These are phyloP conservation scores for Lignosus rhinocerotis DNA, from an alignment of 1,284 basidiomycete genomes.

Conservation along the genomic window DNA sequence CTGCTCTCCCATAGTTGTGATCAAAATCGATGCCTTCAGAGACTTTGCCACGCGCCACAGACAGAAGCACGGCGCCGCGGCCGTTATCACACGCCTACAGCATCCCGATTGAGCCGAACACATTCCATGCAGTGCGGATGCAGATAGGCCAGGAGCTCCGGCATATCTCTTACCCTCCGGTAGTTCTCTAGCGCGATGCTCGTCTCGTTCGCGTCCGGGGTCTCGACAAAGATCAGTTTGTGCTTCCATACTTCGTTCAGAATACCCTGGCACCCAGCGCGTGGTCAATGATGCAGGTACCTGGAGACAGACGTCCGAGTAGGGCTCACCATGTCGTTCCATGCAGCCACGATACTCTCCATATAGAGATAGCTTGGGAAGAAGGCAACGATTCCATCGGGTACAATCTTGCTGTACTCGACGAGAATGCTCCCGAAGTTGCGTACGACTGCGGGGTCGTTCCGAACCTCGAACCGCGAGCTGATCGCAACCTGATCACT, in stretches of 20 bases:
- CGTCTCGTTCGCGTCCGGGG: slow-evolving; percentile 98
- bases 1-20: slow-evolving; percentile 98
- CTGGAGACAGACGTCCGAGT: not conserved
- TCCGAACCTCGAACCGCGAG: slow-evolving; percentile 98
- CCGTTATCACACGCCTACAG: slow-evolving; percentile 96
- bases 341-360: slow-evolving; percentile 99
- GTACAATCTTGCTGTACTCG: slow-evolving; percentile 97
- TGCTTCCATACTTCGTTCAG: slow-evolving; percentile 99
- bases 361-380: slow-evolving; percentile 99
- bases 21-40: slow-evolving; percentile 99
- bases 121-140: not conserved
- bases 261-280: slow-evolving; percentile 69
- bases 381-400: slow-evolving; percentile 99
- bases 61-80: slow-evolving; percentile 93
- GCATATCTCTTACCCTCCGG: slow-evolving; percentile 66
- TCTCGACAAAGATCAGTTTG: slow-evolving; percentile 99
- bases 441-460: slow-evolving; percentile 97
- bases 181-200: slow-evolving; percentile 98
- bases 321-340: slow-evolving; percentile 95
- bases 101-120: not conserved
- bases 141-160: not conserved
- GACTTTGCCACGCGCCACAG: slow-evolving; percentile 98
- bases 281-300: slow-evolving; percentile 17
- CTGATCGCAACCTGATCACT: slow-evolving; percentile 99
- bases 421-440: slow-evolving; percentile 99